Evolutionary conservation across 1,284 basidiomycete genomes (phyloP).

Genomic region (Irpex sp.): DNA sequence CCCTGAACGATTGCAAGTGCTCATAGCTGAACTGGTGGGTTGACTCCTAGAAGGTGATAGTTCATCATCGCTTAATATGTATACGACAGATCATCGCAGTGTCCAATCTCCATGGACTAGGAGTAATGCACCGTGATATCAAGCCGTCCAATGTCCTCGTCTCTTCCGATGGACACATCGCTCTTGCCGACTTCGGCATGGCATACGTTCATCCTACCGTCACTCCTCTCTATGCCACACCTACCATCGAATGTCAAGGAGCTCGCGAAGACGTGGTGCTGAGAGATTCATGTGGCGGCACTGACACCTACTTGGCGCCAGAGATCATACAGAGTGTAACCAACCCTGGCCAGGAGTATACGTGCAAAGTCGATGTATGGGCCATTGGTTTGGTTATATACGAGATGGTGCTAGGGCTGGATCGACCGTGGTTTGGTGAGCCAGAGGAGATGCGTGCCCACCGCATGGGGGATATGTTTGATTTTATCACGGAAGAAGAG

Average conservation of each 20-base stretch:
- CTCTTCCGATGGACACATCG: constrained; percentile 53
- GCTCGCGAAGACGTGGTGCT: background rate
- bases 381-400: background rate
- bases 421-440: background rate
- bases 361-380: background rate
- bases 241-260: too few species aligned
- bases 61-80: constrained; percentile 17
- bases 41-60: constrained; percentile 2
- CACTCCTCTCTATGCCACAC: background rate
- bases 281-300: constrained; percentile 14
- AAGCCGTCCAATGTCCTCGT: constrained; percentile 63
- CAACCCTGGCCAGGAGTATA: background rate
- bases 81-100: constrained; percentile 14
- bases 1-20: too few species aligned
- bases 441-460: background rate
- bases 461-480: background rate
- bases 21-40: too few species aligned
- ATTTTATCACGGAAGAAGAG: background rate
- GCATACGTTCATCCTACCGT: background rate
- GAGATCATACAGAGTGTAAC: constrained; percentile 38
- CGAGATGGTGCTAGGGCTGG: background rate
- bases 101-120: constrained; percentile 13
- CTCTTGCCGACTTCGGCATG: constrained; percentile 36
- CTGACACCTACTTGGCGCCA: constrained; percentile 54
- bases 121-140: constrained; percentile 34